These are phyloP conservation scores for Globisporangium polare DNA, from an alignment of 352 stramenopile genomes.

Conservation along the genomic window DNA sequence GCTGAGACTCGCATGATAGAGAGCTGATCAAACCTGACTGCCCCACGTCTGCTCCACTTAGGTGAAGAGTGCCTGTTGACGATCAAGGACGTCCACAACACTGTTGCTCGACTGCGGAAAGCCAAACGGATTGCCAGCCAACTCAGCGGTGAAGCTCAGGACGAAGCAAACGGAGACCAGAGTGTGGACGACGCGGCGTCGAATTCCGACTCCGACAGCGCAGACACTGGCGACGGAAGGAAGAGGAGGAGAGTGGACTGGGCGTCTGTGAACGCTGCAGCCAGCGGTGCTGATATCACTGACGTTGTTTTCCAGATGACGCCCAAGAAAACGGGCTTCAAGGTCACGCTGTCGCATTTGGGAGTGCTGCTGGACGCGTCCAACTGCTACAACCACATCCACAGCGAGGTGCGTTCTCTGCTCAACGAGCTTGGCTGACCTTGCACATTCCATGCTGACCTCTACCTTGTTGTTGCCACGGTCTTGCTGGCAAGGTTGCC, in stretches of 20 bases:
- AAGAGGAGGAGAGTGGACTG: background rate
- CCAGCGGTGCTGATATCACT: background rate
- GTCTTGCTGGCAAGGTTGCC: background rate
- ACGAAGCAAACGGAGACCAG: background rate
- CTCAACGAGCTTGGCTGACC: background rate
- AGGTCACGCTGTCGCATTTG: background rate
- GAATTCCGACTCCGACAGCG: background rate
- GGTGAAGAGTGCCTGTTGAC: background rate
- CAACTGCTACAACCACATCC: conserved; percentile 5
- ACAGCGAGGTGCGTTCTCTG: background rate
- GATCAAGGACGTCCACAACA: conserved; percentile 3
- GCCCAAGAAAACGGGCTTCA: background rate
- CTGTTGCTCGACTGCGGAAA: background rate
- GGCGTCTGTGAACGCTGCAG: background rate
- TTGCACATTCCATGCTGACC: background rate
- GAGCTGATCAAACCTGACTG: too few species aligned
- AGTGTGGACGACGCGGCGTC: background rate
- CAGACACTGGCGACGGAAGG: background rate
- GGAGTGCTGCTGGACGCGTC: conserved; percentile 1
- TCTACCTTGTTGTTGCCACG: background rate
- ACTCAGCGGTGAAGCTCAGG: background rate
- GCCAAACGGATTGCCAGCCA: background rate
- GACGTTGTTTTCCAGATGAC: background rate
- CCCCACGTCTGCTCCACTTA: too few species aligned
- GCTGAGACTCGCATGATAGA: background rate